phyloP scores from a whole-genome alignment of 2,329 filamentous ascomycete species.

The Monilinia vaccinii-corymbosi region DNA sequence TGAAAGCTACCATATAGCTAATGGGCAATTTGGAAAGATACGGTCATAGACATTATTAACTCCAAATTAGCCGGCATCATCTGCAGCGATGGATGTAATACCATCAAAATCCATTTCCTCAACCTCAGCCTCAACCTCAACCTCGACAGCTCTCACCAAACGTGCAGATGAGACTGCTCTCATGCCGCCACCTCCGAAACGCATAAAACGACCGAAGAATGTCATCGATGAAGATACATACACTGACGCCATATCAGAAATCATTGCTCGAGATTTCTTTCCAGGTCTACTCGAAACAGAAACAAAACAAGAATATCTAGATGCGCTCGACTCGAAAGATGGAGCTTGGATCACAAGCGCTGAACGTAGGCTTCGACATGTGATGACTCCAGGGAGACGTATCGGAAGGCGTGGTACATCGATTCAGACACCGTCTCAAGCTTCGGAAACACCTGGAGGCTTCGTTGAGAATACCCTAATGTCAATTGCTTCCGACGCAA shows the following conservation, averaged over 20 bases:
- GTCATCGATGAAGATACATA: constrained; percentile 93
- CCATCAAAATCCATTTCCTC: background rate
- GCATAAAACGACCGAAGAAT: constrained; percentile 81
- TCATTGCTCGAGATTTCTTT: constrained; percentile 95
- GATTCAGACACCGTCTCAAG: constrained; percentile 26
- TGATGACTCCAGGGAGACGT: constrained; percentile 69
- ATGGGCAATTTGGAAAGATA: background rate
- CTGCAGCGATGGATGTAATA: constrained; percentile 10
- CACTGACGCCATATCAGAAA: constrained; percentile 80
- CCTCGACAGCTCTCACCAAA: constrained; percentile 53
- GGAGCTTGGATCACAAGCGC: constrained; percentile 78
- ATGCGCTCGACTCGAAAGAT: constrained; percentile 81
- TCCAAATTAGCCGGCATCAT: background rate
- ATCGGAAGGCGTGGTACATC: constrained; percentile 28
- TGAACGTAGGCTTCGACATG: constrained; percentile 58
- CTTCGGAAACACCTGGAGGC: constrained; percentile 50
- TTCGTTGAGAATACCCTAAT: constrained; percentile 68
- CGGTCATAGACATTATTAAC: background rate
- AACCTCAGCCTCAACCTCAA: constrained; percentile 34
- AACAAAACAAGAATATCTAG: constrained; percentile 83
- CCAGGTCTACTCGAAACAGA: constrained; percentile 80
- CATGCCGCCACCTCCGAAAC: constrained; percentile 89
- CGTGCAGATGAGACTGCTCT: constrained; percentile 55
- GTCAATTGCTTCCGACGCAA: constrained; percentile 40
- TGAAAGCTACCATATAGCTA: background rate